These are phyloP conservation scores for Cydonia oblonga DNA, from an alignment of 331 rosid species.

Conservation along the genomic window DNA sequence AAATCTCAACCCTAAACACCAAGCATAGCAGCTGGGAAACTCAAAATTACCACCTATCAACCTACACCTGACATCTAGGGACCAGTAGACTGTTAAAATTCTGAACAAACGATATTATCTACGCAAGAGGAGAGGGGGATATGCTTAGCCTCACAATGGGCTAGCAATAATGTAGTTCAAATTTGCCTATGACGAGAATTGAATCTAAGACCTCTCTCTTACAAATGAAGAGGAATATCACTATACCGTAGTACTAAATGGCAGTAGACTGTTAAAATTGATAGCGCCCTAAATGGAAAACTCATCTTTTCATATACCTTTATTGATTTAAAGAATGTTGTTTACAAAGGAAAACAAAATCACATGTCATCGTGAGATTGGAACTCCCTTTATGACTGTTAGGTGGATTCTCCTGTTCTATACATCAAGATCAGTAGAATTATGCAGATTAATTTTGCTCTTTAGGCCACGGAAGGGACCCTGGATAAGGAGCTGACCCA, in stretches of 20 bases:
- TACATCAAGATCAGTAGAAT: neutral
- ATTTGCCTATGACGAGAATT: too few species aligned
- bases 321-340: neutral
- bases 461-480: constrained; percentile 54
- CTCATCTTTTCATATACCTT: neutral
- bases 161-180: too few species aligned
- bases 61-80: neutral
- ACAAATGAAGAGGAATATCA: too few species aligned
- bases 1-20: neutral
- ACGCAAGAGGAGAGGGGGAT: accelerated
- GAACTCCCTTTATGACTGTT: neutral
- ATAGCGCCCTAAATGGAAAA: neutral
- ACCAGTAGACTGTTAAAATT: too few species aligned
- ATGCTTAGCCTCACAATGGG: too few species aligned
- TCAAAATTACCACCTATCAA: neutral
- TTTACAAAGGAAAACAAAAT: neutral
- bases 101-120: too few species aligned
- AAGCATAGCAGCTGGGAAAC: neutral
- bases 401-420: too few species aligned
- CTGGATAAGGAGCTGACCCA: constrained; percentile 55
- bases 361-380: neutral
- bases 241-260: accelerated
- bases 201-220: too few species aligned
- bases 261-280: neutral
- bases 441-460: neutral